These are phyloP conservation scores for Straminergon stramineum DNA, from an alignment of 225 moss, liverwort and hornwort species.

Conservation along the genomic window DNA sequence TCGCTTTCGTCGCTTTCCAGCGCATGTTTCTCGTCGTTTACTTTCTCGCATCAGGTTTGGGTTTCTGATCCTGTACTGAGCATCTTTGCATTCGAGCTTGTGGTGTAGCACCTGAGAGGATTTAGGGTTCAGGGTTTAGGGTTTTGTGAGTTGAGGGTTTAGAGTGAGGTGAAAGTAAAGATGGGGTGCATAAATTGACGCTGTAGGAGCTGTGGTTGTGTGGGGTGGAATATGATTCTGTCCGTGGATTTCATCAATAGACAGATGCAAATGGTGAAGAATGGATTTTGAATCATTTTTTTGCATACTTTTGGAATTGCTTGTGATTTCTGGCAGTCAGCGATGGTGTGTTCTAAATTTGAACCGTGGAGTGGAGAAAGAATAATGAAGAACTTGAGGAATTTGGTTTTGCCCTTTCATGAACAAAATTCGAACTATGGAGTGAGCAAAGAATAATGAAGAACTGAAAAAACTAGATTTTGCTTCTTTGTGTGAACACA, in stretches of 20 bases:
- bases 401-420: not conserved
- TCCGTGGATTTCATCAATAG: not conserved
- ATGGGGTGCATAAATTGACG: not conserved
- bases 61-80: not conserved
- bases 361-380: not conserved
- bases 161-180: not conserved
- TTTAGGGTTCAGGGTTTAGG: not conserved
- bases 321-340: not conserved
- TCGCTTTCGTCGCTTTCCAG: conserved; percentile 26
- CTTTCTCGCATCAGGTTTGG: conserved; percentile 33
- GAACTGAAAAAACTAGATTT: not conserved
- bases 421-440: not conserved
- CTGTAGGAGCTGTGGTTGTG: not conserved
- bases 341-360: not conserved
- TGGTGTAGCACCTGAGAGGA: too few relatives aligned
- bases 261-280: not conserved
- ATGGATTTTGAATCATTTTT: not conserved
- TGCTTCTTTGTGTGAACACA: not conserved
- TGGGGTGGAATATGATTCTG: not conserved
- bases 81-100: not conserved
- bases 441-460: not conserved
- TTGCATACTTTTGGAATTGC: not conserved
- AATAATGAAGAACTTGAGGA: not conserved
- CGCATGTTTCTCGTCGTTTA: conserved; percentile 24
- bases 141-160: not conserved